Percentiles rank a stretch among this genome's conserved stretches.
Conservation (phyloP, 1,139 yeast genomes). For the Saccharomyces hybrid region DNA sequence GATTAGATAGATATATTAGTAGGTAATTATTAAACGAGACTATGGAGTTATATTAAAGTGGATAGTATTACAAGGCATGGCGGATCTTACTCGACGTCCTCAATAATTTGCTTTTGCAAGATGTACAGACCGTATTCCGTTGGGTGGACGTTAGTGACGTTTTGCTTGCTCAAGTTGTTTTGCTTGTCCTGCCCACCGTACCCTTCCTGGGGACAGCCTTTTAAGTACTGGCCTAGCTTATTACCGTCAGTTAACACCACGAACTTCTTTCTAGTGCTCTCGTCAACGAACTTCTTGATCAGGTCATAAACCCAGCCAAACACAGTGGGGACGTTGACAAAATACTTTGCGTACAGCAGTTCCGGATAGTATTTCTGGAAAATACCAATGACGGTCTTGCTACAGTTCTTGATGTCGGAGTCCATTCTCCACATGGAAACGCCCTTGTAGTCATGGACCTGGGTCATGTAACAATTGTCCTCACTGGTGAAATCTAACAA, state of each 20-base stretch:
- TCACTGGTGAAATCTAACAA: constrained; percentile 48
- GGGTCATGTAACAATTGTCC: constrained; percentile 55
- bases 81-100: constrained; percentile 32
- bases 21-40: neutral
- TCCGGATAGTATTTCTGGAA: constrained; percentile 85
- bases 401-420: constrained; percentile 58
- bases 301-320: constrained; percentile 76
- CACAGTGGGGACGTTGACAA: constrained; percentile 68
- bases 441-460: constrained; percentile 76
- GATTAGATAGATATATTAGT: neutral
- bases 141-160: constrained; percentile 31
- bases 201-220: constrained; percentile 44
- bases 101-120: constrained; percentile 31
- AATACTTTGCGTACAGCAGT: constrained; percentile 60
- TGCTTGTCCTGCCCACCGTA: constrained; percentile 51
- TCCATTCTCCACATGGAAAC: constrained; percentile 72
- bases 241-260: constrained; percentile 55
- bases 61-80: neutral
- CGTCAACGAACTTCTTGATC: constrained; percentile 51
- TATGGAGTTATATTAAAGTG: neutral
- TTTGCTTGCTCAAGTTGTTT: constrained; percentile 30
- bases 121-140: constrained; percentile 31
- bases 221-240: constrained; percentile 44
- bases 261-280: constrained; percentile 66
- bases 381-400: constrained; percentile 59